These are phyloP conservation scores for Phaseolus lunatus DNA, from an alignment of 306 rosid species.

Conservation along the genomic window DNA sequence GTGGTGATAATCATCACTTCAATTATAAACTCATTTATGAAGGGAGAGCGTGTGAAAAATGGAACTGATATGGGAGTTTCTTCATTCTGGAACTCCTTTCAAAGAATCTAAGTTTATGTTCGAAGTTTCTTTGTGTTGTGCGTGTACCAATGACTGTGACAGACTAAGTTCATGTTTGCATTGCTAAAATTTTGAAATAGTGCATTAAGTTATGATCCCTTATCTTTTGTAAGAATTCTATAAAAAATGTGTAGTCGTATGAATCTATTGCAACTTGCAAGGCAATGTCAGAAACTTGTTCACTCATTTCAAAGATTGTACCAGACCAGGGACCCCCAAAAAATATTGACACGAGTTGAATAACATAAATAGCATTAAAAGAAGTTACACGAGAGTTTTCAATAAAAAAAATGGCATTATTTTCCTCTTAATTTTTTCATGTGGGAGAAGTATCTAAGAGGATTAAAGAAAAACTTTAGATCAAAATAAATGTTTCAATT, in stretches of 20 bases:
- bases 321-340: not conserved
- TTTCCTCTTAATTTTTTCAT: not conserved
- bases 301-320: conserved; percentile 8
- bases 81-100: not conserved
- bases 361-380: too few relatives aligned
- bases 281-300: not conserved
- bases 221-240: not conserved
- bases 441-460: not conserved
- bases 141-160: too few relatives aligned
- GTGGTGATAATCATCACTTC: not conserved
- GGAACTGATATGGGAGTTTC: not conserved
- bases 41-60: not conserved
- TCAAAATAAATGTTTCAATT: not conserved
- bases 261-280: not conserved
- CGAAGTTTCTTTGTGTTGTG: too few relatives aligned
- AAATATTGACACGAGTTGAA: not conserved
- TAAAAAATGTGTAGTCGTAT: not conserved
- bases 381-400: too few relatives aligned
- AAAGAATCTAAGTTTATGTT: not conserved
- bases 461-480: not conserved
- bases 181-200: not conserved
- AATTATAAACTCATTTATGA: not conserved
- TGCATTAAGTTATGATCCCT: not conserved
- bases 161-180: not conserved
- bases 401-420: not conserved